Base-by-base conservation (phyloP, 768 basidiomycete genomes). In the Mycena sanguinolenta region DNA sequence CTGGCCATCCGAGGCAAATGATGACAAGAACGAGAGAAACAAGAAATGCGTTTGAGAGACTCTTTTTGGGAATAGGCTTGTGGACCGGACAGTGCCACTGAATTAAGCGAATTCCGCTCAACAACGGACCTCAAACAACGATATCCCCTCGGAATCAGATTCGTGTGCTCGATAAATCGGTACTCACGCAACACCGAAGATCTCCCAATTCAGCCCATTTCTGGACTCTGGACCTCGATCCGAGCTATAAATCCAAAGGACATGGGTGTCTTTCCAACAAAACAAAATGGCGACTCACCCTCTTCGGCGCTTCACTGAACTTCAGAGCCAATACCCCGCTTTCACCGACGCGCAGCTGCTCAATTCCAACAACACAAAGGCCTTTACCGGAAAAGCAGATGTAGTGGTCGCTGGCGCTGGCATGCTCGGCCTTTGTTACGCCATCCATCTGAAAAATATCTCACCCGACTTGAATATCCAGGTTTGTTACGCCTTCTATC, bases 321-420 rank as follows among this genome's bases (percentile, higher is more conserved):
- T 69, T 36, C 53, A 32, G 14, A 23, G 27, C 42, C 27, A 57
- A 30, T 30, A 57, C 61, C 67, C 60, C 21, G 67, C 58, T 54
- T 60, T 69, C 67, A 44, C 61, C 12, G 61, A 69, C 16, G 42
- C 67, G 1, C 54, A 63, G 42, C n/a, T 69, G 23, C 67, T 69
- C 32, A 69, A 69, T 19, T 69, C 67, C 52, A 69, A 69, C 67
- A 69, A 69, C 42, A 5, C 34, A 38, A 21, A 61, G 8, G 28
- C 28, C 53, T 64, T 64, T 44, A 54, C 63, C 39, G 38, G 63
- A 9, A 23, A 42, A 19, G 63, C 63, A 13, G 72, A 73, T 38
- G 72, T 73, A 9, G 67, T 66, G 1, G 69, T 73, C 12, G 69
- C 63, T 25, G 72, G 72, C 10, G 72, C 52, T 13, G 72, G 72